Evolutionary conservation across 306 rosid species (phyloP), one percentile per base, ranked within the genome.

Genomic region (Quercus ilex): DNA sequence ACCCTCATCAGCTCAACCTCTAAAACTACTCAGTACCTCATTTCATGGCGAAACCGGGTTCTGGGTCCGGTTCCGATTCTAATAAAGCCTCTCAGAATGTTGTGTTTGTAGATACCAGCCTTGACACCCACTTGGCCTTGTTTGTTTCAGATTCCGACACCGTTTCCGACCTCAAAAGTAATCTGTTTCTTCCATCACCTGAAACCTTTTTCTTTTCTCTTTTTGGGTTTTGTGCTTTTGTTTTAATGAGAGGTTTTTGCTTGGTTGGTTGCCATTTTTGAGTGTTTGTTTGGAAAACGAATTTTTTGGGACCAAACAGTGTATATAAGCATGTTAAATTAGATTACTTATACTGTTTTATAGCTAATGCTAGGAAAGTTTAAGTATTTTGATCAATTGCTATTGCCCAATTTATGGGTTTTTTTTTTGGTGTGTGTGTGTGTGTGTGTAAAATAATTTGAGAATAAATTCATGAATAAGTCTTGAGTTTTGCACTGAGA

Each of bases 161-260:
- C 25, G 88, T 91, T 79, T 86, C 80, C 25, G 86, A 83, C 60
- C 84, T 94, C 86, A 92, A 92, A 90, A 71, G 97, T 94, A 84
- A 57, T 69, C 62, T 4, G 49, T 51, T 13, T 46, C 70, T 51
- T 55, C 38, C 14, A 5, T 58, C 67, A 18, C 74, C 15, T 38
- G 46, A 41, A 7, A 41, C 19, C 14, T 46, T 57, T 33, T 10
- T 46, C 2, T 23, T 17, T 26, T 1, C 30, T 74, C 20, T 43
- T 13, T 14, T 26, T 31, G 25, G 30, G 7, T n/a, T 55, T 17
- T 75, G 41, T 68, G 15, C 18, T 3, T n/a, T 55, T 65, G 11
- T 41, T 63, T 46, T 4, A 10, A 4, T 15, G 12, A 58, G n/a
- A 8, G 35, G 26, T 26, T 62, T 14, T 33, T 63, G 38, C 35